Conservation (phyloP, 1,284 basidiomycete species). For the Ceratobasidium sp. region DNA sequence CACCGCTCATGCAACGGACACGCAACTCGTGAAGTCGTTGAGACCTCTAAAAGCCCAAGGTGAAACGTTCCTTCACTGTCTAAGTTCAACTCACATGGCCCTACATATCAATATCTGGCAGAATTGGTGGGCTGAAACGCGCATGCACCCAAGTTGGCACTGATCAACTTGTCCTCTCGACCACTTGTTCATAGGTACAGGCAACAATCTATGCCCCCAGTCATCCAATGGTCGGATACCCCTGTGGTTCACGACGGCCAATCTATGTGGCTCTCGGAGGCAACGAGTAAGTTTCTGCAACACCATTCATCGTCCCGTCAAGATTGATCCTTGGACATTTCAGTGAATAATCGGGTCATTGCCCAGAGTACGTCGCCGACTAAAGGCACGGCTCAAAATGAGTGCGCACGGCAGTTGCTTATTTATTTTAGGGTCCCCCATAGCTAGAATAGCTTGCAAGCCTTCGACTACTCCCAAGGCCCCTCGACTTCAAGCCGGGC, state of each 20-base stretch:
- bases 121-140: constrained; percentile 31
- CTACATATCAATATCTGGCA: constrained; percentile 40
- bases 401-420: constrained; percentile 39
- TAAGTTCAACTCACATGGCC: constrained; percentile 23
- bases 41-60: constrained; percentile 6
- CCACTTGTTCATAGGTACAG: constrained; percentile 15
- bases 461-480: neutral
- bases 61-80: neutral
- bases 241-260: constrained; percentile 22
- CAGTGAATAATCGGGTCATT: constrained; percentile 26
- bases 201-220: constrained; percentile 32
- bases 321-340: neutral
- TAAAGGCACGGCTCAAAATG: constrained; percentile 36
- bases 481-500: constrained; percentile 4
- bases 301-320: no score
- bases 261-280: constrained; percentile 25
- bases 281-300: constrained; percentile 16
- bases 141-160: neutral
- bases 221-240: constrained; percentile 19
- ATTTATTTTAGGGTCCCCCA: constrained; percentile 26
- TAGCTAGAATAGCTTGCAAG: neutral
- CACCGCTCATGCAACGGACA: neutral
- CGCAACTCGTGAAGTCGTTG: neutral
- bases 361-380: constrained; percentile 14
- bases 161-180: neutral